Base-by-base conservation (phyloP, 805 yeast species). In the Kluyveromyces nonfermentans region DNA sequence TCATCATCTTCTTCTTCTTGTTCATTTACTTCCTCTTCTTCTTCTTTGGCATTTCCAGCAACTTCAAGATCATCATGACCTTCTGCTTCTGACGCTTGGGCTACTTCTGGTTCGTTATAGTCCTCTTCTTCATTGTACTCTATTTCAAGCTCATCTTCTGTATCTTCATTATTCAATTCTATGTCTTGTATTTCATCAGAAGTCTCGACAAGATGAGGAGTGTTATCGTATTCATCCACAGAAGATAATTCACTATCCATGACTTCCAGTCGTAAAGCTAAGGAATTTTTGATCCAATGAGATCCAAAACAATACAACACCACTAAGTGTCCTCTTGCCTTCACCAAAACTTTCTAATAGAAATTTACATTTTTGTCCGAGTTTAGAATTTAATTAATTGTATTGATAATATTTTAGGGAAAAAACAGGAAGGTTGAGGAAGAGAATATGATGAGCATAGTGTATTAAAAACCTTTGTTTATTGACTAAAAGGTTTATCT, bases 171-270 rank as follows among this genome's bases (percentile, higher is more conserved):
- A n/a, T 21, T 37, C n/a, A 33, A 36, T 14, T 25, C 43, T 28
- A 14, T 50, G 16, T 50, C 45, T n/a, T 38, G 35, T 21, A 25
- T 44, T 25, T 36, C 48, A 14, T 47, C 52, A 10, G 46, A 17
- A 2, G 39, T 43, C 5, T 51, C 58, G 6, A 48, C 43, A 17
- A 28, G 41, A 2, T 42, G 54, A 21, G 48, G 50, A 1, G 43
- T 37, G 14, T 46, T 49, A 19, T 46, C 53, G 22, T 48, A 46
- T 18, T 50, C 45, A 8, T 42, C 52, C 15, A 46, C 43, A 14
- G 48, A 53, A 22, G 52, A 47, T 30, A 44, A 35, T 32, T 54
- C 58, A 33, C 53, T 49, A 19, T 50, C 56, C 51, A 51, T 46
- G 4, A 25, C 35, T 18, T 22, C 30, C 2, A 16, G 32, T 14